Evolutionary conservation across 768 basidiomycete species (phyloP).

Genomic region (Tubosaeta sp.): DNA sequence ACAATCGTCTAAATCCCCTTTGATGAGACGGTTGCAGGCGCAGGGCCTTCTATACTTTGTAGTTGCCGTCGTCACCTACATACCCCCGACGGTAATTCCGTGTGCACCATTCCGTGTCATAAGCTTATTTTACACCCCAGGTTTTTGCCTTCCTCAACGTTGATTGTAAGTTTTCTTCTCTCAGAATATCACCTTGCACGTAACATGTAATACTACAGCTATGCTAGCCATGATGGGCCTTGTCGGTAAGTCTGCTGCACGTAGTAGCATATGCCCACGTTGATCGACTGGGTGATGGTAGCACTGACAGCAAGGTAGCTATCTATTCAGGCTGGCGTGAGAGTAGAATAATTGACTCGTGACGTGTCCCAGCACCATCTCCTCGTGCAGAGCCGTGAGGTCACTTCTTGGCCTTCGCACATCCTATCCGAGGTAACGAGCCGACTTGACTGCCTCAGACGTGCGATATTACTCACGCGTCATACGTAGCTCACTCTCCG

Average conservation of each 20-base stretch:
- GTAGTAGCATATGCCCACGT: not conserved
- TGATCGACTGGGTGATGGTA: slow-evolving; percentile 3
- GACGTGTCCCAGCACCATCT: slow-evolving; percentile 9
- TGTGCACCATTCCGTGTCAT: too few relatives aligned
- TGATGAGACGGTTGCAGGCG: slow-evolving; percentile 12
- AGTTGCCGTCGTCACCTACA: slow-evolving; percentile 13
- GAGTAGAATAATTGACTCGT: not conserved
- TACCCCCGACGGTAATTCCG: slow-evolving; percentile 11
- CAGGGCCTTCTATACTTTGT: slow-evolving; percentile 24
- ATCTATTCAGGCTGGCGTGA: not conserved
- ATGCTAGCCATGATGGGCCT: slow-evolving; percentile 1
- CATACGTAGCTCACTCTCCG: not conserved
- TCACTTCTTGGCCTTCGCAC: slow-evolving; percentile 10
- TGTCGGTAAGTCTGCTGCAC: slow-evolving; percentile 5
- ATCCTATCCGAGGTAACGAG: not conserved
- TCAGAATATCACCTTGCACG: not conserved
- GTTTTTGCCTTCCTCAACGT: slow-evolving; percentile 9
- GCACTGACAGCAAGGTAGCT: slow-evolving; percentile 16
- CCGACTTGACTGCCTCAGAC: too few relatives aligned
- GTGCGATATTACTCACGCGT: not conserved
- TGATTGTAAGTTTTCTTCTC: not conserved
- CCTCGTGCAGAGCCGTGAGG: slow-evolving; percentile 15
- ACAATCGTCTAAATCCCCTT: slow-evolving; percentile 10
- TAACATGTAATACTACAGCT: not conserved
- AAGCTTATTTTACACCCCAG: not conserved